Evolutionary conservation across 176 grass and related monocot species (phyloP).

Genomic region (Poa pratensis): DNA sequence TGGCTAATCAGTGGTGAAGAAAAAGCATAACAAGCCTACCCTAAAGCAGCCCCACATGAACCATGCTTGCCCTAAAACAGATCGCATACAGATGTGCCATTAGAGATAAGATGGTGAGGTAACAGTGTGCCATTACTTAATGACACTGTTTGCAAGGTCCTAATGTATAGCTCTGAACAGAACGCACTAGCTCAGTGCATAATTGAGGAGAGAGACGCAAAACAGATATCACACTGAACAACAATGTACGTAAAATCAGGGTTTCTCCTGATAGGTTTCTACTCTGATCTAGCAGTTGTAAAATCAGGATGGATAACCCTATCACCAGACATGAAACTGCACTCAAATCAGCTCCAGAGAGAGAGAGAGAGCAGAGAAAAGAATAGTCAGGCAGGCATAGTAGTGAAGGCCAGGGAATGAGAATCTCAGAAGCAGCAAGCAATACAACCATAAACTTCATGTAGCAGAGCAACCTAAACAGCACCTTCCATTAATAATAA

Average conservation of each 20-base stretch:
- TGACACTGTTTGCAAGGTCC: constrained; percentile 22
- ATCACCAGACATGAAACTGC: neutral
- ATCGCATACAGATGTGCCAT: neutral
- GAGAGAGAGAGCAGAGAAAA: neutral
- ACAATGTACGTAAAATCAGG: neutral
- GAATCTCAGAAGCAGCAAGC: constrained; percentile 35
- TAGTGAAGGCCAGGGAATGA: constrained; percentile 7
- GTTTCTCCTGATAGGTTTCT: neutral
- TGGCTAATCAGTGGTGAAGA: constrained; percentile 58
- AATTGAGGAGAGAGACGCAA: neutral
- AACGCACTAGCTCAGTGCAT: neutral
- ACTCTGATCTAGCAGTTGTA: neutral
- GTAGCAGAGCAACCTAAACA: constrained; percentile 62
- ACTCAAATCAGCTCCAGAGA: neutral
- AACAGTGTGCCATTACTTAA: neutral
- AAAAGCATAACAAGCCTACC: constrained; percentile 49
- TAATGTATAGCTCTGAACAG: too few relatives aligned
- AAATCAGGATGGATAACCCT: neutral
- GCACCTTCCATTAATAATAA: neutral
- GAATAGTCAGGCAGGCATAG: neutral
- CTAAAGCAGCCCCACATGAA: constrained; percentile 54
- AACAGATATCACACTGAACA: neutral
- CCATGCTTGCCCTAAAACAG: constrained; percentile 52
- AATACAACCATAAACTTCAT: constrained; percentile 25
- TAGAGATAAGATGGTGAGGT: neutral